A percentile compares a stretch with the other conserved stretches of the same genome.
phyloP scores from a whole-genome alignment of 2,329 filamentous ascomycete genomes.

The Xylaria sp. region DNA sequence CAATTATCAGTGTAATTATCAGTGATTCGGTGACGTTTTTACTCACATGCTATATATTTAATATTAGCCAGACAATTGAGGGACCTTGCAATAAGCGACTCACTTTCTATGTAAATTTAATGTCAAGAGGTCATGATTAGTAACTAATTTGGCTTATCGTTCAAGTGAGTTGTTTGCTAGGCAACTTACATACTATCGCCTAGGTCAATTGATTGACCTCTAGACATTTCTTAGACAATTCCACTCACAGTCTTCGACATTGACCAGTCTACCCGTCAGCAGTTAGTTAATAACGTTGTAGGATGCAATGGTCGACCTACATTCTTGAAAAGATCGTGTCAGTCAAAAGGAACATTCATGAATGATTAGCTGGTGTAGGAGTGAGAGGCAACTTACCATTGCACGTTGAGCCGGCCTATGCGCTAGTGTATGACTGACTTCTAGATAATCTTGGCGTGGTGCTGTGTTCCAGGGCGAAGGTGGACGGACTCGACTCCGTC shows the following conservation, averaged over 20 bases:
- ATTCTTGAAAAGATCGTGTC: slow-evolving; percentile 1
- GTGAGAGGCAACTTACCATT: not conserved
- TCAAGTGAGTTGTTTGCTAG: not conserved
- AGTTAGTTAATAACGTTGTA: not conserved
- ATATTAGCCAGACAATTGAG: not conserved
- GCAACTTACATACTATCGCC: slow-evolving; percentile 14
- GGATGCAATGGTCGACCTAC: not conserved
- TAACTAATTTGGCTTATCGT: not conserved
- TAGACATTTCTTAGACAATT: not conserved
- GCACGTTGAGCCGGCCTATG: not conserved
- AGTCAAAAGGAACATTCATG: not conserved
- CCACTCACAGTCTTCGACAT: slow-evolving; percentile 16
- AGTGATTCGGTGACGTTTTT: not conserved
- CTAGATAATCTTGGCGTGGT: not conserved
- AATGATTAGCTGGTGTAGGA: not conserved
- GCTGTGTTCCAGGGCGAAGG: not conserved
- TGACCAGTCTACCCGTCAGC: not conserved
- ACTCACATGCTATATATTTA: slow-evolving; percentile 11
- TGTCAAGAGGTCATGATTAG: not conserved
- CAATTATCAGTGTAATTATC: not conserved
- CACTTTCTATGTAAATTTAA: slow-evolving; percentile 6
- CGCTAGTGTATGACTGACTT: not conserved
- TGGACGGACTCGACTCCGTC: not conserved
- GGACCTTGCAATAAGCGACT: not conserved
- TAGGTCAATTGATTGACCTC: not conserved